Percentiles rank a stretch among this genome's conserved stretches.
Evolutionary conservation across 2,329 filamentous ascomycete species (phyloP).

Genomic region (Nigrospora oryzae): DNA sequence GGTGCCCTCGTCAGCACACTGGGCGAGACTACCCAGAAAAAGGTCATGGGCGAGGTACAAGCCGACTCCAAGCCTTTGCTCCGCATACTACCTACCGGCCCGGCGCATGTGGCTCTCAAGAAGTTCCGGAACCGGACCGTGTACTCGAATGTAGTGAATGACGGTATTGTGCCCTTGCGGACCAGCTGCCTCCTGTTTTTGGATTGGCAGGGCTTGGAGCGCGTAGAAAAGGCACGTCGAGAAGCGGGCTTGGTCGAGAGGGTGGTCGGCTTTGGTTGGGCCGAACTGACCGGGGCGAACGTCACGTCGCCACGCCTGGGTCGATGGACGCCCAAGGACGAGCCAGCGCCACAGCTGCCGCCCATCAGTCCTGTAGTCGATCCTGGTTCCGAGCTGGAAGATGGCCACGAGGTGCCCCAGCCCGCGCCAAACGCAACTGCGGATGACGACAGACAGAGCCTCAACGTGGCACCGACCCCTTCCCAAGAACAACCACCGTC

Average conservation of each 20-base stretch:
- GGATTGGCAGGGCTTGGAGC: slow-evolving; percentile 89
- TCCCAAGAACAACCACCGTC: slow-evolving; percentile 15
- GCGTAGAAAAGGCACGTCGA: slow-evolving; percentile 87
- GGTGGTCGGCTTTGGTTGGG: slow-evolving; percentile 89
- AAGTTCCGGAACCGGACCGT: slow-evolving; percentile 87
- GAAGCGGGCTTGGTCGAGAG: slow-evolving; percentile 91
- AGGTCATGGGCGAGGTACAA: slow-evolving; percentile 50
- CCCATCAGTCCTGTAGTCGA: slow-evolving; percentile 20
- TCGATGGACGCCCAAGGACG: slow-evolving; percentile 25
- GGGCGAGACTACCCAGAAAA: slow-evolving; percentile 57
- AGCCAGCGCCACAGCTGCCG: slow-evolving; percentile 13
- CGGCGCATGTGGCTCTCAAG: slow-evolving; percentile 77
- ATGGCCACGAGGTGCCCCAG: slow-evolving; percentile 58
- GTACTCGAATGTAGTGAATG: slow-evolving; percentile 96
- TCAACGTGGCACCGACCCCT: slow-evolving; percentile 34
- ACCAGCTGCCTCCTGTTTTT: slow-evolving; percentile 95
- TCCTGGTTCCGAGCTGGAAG: slow-evolving; percentile 17
- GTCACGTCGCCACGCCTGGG: slow-evolving; percentile 36
- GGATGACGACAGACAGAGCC: slow-evolving; percentile 56
- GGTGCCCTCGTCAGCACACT: slow-evolving; percentile 77
- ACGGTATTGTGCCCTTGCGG: slow-evolving; percentile 88
- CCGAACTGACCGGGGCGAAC: slow-evolving; percentile 74
- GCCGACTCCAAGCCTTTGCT: slow-evolving; percentile 83
- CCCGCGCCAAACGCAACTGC: slow-evolving; percentile 56
- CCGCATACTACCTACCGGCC: slow-evolving; percentile 82